These are phyloP conservation scores for Colletotrichum shisoi DNA, from an alignment of 2,329 filamentous ascomycete species.

Conservation along the genomic window DNA sequence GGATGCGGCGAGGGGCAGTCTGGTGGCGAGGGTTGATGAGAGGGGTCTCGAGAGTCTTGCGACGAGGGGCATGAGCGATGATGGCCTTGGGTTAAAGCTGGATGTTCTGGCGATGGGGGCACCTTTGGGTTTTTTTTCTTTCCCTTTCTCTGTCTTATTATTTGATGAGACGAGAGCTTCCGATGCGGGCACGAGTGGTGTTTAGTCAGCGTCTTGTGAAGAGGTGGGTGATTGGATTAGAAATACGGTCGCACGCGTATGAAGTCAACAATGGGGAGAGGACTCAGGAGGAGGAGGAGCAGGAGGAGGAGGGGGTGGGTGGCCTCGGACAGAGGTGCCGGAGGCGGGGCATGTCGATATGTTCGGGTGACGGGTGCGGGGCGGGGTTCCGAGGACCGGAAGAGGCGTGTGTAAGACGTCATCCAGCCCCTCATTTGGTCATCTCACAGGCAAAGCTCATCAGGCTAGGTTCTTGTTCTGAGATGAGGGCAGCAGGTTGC, in stretches of 20 bases:
- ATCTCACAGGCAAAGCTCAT: too few relatives aligned
- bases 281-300: too few relatives aligned
- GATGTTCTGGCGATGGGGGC: not conserved
- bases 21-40: not conserved
- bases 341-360: not conserved
- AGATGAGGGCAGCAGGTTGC: too few relatives aligned
- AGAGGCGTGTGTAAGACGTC: not conserved
- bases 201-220: conserved; percentile 16
- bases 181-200: not conserved
- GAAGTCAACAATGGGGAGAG: not conserved
- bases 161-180: not conserved
- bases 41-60: conserved; percentile 15
- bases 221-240: conserved; percentile 9
- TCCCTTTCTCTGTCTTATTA: not conserved
- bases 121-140: too few relatives aligned
- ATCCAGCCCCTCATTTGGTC: not conserved
- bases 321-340: not conserved
- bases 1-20: not conserved
- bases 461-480: too few relatives aligned
- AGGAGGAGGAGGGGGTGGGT: too few relatives aligned
- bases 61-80: not conserved
- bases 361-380: conserved; percentile 3
- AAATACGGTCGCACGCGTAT: not conserved
- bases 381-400: not conserved
- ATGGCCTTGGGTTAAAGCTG: not conserved